phyloP scores from a whole-genome alignment of 1,284 basidiomycete species.

The Trametes sp. region DNA sequence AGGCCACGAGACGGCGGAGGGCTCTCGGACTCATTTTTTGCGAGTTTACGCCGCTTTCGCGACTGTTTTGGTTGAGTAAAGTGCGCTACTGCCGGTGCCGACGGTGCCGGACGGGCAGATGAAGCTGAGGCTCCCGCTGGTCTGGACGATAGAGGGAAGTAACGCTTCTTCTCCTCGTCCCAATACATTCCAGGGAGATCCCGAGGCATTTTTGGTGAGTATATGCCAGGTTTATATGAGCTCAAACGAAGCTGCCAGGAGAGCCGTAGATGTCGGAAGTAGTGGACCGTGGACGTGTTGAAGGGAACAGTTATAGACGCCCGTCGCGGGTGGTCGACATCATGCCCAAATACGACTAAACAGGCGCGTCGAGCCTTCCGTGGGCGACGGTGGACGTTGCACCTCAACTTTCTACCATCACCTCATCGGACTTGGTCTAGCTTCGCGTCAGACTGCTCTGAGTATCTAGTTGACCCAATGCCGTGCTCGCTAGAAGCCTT shows the following conservation, averaged over 20 bases:
- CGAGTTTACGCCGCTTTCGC: background rate
- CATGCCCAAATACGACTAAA: constrained; percentile 10
- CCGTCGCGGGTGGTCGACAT: background rate
- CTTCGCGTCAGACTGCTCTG: too few relatives aligned
- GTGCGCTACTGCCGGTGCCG: background rate
- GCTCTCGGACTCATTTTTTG: background rate
- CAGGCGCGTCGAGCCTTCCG: background rate
- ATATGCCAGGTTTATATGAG: background rate
- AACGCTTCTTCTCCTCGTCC: constrained; percentile 41
- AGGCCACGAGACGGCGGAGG: constrained; percentile 6
- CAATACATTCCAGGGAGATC: constrained; percentile 44
- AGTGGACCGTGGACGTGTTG: too few relatives aligned
- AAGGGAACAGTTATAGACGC: too few relatives aligned
- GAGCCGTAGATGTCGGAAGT: too few relatives aligned
- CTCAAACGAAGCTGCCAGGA: too few relatives aligned
- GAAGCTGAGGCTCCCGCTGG: constrained; percentile 17
- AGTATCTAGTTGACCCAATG: too few relatives aligned
- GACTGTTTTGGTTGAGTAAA: background rate
- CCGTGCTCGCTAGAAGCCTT: too few relatives aligned
- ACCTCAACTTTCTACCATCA: background rate
- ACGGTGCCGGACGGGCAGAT: constrained; percentile 5
- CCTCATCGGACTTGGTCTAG: too few relatives aligned
- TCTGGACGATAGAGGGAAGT: constrained; percentile 40
- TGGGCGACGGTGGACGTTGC: background rate
- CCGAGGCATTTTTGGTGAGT: constrained; percentile 25